A percentile compares a stretch with the other conserved stretches of the same genome.
phyloP scores from a whole-genome alignment of 2,329 filamentous ascomycete species.

The Bipolaris zeicola region DNA sequence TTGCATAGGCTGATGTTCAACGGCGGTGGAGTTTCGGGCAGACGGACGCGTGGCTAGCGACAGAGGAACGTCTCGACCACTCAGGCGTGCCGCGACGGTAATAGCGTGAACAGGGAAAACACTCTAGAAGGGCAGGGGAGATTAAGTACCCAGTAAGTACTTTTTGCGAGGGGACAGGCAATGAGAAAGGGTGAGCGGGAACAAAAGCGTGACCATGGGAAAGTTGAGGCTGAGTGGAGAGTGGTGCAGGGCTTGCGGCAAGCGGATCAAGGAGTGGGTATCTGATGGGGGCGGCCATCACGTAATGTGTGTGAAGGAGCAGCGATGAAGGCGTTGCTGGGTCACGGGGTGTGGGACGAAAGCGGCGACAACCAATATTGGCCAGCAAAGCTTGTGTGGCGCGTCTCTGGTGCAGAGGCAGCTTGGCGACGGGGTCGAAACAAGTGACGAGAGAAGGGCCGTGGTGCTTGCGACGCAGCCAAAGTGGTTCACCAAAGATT shows the following conservation, averaged over 20 bases:
- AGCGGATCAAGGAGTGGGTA: not conserved
- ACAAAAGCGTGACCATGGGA: not conserved
- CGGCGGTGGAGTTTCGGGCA: slow-evolving; percentile 8
- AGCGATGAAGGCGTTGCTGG: not conserved
- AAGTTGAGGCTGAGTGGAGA: too few species aligned
- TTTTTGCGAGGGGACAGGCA: slow-evolving; percentile 1
- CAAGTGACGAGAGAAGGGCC: slow-evolving; percentile 1
- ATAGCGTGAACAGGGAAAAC: slow-evolving; percentile 7
- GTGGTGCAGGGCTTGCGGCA: not conserved
- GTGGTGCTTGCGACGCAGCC: slow-evolving; percentile 11
- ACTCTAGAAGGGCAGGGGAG: slow-evolving; percentile 6
- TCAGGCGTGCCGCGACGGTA: slow-evolving; percentile 12
- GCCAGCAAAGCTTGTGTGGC: slow-evolving; percentile 14
- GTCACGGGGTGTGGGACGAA: not conserved
- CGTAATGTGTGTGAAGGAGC: slow-evolving; percentile 6
- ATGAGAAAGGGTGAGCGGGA: not conserved
- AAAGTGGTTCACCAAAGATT: slow-evolving; percentile 18
- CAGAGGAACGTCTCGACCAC: slow-evolving; percentile 15
- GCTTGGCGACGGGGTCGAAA: slow-evolving; percentile 11
- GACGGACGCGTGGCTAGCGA: slow-evolving; percentile 21
- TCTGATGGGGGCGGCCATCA: slow-evolving; percentile 2
- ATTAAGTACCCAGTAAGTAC: slow-evolving; percentile 6
- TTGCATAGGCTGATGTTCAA: slow-evolving; percentile 8
- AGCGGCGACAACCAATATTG: slow-evolving; percentile 2
- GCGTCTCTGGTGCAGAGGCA: not conserved